Conservation (phyloP, 2,329 filamentous ascomycete genomes). For the Clonostachys sp. region DNA sequence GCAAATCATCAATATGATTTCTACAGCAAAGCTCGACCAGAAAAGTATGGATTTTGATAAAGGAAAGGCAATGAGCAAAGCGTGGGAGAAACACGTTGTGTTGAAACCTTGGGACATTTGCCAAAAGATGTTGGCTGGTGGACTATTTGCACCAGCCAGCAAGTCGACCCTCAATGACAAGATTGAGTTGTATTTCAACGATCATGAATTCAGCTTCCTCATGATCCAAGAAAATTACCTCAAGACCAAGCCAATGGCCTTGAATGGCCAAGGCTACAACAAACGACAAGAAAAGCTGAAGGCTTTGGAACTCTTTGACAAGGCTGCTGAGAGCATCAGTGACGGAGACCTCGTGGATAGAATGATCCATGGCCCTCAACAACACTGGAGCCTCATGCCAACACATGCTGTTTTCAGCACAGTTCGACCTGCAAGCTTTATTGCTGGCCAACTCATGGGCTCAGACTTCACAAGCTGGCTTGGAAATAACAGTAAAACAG, state of each 20-base stretch:
- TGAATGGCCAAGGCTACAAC: conserved; percentile 49
- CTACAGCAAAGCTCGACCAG: conserved; percentile 86
- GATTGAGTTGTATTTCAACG: conserved; percentile 98
- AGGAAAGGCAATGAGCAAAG: conserved; percentile 90
- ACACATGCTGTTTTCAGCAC: conserved; percentile 94
- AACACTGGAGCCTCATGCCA: conserved; percentile 98
- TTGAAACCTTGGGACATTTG: conserved; percentile 98
- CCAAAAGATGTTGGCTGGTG: conserved; percentile 82
- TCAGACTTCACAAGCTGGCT: conserved; percentile 88
- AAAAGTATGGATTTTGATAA: conserved; percentile 76
- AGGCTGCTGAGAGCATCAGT: conserved; percentile 92
- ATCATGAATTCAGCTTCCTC: conserved; percentile 93
- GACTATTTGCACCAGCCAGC: conserved; percentile 79
- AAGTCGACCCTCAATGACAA: conserved; percentile 93
- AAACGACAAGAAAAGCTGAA: conserved; percentile 73
- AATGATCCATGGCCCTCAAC: conserved; percentile 97
- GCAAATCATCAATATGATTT: conserved; percentile 98
- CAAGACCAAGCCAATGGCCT: conserved; percentile 67
- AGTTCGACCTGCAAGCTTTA: conserved; percentile 82
- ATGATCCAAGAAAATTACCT: conserved; percentile 99
- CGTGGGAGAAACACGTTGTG: conserved; percentile 96
- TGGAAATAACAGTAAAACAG: conserved; percentile 86
- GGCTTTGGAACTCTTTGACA: conserved; percentile 77
- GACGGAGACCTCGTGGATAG: conserved; percentile 93
- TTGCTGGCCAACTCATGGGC: conserved; percentile 71